Evolutionary conservation across 495 filamentous ascomycete species (phyloP).

Genomic region (Filosporella fistucella): DNA sequence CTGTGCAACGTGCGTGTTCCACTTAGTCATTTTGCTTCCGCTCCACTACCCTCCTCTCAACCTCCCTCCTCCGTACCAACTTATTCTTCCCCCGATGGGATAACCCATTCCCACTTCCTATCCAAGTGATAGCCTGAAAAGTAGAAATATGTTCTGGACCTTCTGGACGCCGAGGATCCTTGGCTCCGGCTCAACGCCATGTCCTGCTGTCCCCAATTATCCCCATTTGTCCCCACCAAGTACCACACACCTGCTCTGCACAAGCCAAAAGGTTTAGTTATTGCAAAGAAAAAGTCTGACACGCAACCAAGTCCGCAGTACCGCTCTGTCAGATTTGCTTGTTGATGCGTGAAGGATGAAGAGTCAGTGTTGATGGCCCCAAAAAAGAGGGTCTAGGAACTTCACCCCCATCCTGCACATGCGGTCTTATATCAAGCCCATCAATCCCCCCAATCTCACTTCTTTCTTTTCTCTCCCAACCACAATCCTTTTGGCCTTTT

Average conservation of each 20-base stretch:
- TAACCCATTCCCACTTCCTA: too few relatives aligned
- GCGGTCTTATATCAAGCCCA: not conserved
- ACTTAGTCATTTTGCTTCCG: not conserved
- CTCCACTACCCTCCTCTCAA: not conserved
- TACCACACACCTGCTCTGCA: too few relatives aligned
- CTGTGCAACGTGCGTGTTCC: not conserved
- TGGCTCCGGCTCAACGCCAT: too few relatives aligned
- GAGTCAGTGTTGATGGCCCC: too few relatives aligned
- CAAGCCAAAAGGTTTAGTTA: too few relatives aligned
- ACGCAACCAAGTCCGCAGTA: not conserved
- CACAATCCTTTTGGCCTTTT: constrained; percentile 16
- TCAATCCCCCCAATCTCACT: not conserved
- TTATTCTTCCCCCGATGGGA: not conserved
- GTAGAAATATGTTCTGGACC: too few relatives aligned
- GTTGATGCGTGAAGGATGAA: too few relatives aligned
- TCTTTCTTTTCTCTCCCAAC: constrained; percentile 2
- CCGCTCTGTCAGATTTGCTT: not conserved
- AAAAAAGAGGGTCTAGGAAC: too few relatives aligned
- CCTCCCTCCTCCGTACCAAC: not conserved
- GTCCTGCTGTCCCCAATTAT: too few relatives aligned
- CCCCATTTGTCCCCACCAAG: too few relatives aligned
- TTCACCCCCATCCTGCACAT: not conserved
- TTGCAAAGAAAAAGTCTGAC: not conserved
- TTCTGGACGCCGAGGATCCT: too few relatives aligned
- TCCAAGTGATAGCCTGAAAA: too few relatives aligned